Base-by-base conservation (phyloP, 1,284 basidiomycete species). In the Ustilago loliicola region DNA sequence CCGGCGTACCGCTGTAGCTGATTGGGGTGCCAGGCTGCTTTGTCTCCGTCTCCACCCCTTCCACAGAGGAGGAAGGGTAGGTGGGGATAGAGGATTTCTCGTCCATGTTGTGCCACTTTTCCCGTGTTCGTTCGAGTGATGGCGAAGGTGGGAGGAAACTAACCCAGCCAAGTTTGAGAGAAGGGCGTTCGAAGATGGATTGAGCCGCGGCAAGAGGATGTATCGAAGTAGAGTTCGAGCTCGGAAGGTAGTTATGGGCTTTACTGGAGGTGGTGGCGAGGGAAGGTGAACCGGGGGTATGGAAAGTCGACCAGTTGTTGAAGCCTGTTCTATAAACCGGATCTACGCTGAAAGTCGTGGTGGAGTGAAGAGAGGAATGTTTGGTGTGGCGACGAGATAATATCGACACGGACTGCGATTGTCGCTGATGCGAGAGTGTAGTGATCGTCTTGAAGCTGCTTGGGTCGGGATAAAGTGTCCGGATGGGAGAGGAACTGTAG, bases 21-120 rank as follows among this genome's bases (percentile, higher is more conserved):
- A 19, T 19, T 1, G 55, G 55, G 21, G 55, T 57, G 19, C 19
- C 8, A 6, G 52, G 30, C 1, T 32, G 42, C n/a, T 45, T 45
- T 8, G 19, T 6, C 42, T 45, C 42, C 6, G 19, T 6, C 6
- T n/a, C 2, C n/a, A 8, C n/a, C n/a, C n/a, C n/a, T n/a, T n/a
- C n/a, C 8, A 11, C n/a, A 7, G 42, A 21, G n/a, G 42, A 38
- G 23, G 54, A 55, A 27, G 54, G 36, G 54, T 17, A 13, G 36
- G 48, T 27, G 4, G 48, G 48, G 48, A 29, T 30, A 6, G 54
- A 42, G 3, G n/a, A n/a, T 17, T 57, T 57, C 19, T 57, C 55
- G 55, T 57, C 55, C 55, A 57, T 57, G 1, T 27, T 57, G 30
- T 23, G 25, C 52, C 30, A 53, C 7, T 34, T 34, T 32, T 32